Conservation (phyloP, 139 green algal genomes). For the Chlorella sp. region DNA sequence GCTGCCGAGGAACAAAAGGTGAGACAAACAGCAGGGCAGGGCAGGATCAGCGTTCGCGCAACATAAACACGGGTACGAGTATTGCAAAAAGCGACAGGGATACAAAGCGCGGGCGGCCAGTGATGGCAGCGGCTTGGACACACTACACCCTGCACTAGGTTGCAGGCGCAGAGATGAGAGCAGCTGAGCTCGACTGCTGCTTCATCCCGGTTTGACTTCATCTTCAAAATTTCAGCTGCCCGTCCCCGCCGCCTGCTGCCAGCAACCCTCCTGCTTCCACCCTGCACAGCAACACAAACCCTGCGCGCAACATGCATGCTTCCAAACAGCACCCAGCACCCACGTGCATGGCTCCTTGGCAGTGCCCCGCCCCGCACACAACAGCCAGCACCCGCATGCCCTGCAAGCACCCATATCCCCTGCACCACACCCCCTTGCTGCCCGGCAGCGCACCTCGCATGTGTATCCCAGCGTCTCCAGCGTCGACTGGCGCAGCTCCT, state of each 20-base stretch:
- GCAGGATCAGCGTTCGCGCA: background rate
- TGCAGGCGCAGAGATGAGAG: too few species aligned
- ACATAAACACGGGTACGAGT: too few species aligned
- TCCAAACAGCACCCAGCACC: background rate
- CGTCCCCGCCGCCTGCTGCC: background rate
- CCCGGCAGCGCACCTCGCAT: slow-evolving; percentile 72
- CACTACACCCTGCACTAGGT: too few species aligned
- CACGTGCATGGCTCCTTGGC: background rate
- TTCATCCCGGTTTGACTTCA: background rate
- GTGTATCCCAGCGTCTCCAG: slow-evolving; percentile 95
- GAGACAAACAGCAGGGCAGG: too few species aligned
- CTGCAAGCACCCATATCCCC: background rate
- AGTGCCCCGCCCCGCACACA: background rate
- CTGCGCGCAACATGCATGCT: too few species aligned
- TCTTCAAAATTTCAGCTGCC: background rate
- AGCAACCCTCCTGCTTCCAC: background rate
- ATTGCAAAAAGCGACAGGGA: too few species aligned
- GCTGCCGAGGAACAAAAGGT: slow-evolving; percentile 67
- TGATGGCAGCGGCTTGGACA: too few species aligned
- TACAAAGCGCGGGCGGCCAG: background rate
- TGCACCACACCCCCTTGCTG: background rate
- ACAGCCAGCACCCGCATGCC: background rate
- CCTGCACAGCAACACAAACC: background rate
- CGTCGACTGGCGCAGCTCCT: slow-evolving; percentile 81
- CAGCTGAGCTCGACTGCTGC: too few species aligned